These are phyloP conservation scores for Aphanoascus verrucosus DNA, from an alignment of 2,329 filamentous ascomycete genomes.

Conservation along the genomic window DNA sequence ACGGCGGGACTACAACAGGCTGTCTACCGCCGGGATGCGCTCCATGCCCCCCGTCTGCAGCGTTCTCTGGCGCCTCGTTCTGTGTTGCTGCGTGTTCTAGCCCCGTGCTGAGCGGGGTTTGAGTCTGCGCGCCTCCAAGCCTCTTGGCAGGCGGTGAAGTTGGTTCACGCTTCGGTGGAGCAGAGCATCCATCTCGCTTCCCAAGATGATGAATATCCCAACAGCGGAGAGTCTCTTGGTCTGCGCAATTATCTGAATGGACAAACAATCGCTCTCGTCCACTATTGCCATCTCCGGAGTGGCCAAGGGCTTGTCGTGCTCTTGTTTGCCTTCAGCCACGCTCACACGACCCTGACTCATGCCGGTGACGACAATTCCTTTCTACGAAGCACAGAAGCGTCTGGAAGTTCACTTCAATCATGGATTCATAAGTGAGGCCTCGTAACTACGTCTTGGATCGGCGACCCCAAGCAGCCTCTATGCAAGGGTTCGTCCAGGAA, in stretches of 20 bases:
- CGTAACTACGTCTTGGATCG: too few species aligned
- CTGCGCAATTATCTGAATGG: too few species aligned
- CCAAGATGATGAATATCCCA: not conserved
- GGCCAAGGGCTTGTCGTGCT: not conserved
- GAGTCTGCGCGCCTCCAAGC: not conserved
- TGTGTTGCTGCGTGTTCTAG: not conserved
- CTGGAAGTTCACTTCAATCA: too few species aligned
- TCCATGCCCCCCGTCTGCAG: not conserved
- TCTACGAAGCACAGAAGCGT: too few species aligned
- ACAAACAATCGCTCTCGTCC: too few species aligned
- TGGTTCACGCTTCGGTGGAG: not conserved
- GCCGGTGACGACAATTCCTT: too few species aligned
- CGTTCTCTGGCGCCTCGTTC: not conserved
- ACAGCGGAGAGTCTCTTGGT: not conserved
- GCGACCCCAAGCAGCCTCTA: too few species aligned
- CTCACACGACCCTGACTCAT: too few species aligned
- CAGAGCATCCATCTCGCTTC: not conserved
- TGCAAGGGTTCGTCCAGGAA: too few species aligned
- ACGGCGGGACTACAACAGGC: not conserved
- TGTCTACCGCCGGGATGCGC: not conserved
- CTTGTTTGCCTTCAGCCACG: not conserved
- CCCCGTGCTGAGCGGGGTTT: conserved; percentile 1
- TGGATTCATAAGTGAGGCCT: too few species aligned
- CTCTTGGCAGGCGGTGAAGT: conserved; percentile 2
- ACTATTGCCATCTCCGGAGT: not conserved